phyloP scores from a whole-genome alignment of 2,329 filamentous ascomycete species.

The Pestalotiopsis sp. region DNA sequence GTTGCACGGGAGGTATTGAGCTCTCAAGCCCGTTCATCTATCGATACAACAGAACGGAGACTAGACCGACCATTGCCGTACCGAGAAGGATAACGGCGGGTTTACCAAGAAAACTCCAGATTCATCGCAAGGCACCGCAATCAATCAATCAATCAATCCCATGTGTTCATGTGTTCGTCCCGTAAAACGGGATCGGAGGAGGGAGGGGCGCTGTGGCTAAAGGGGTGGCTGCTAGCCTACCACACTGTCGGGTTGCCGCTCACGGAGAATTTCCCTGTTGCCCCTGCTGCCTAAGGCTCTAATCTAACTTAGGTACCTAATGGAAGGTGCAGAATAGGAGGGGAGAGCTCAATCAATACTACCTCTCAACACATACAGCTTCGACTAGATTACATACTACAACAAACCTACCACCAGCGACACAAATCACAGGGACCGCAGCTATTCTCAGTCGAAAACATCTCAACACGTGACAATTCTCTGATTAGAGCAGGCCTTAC shows the following conservation, averaged over 20 bases:
- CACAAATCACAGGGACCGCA: too few species aligned
- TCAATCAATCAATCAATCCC: neutral
- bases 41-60: neutral
- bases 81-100: neutral
- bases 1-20: neutral
- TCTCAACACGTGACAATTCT: too few species aligned
- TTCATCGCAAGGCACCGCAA: neutral
- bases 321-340: slow-evolving; percentile 6
- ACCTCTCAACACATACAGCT: too few species aligned
- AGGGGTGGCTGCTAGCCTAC: slow-evolving; percentile 13
- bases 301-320: neutral
- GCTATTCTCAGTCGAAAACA: too few species aligned
- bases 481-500: too few species aligned
- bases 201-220: slow-evolving; percentile 5
- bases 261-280: neutral
- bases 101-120: neutral
- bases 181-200: neutral
- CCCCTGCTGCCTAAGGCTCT: neutral
- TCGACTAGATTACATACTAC: too few species aligned
- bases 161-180: neutral
- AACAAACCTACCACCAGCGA: too few species aligned
- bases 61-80: neutral
- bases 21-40: neutral
- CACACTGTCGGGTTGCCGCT: slow-evolving; percentile 4
- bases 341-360: too few species aligned